Percentiles rank a stretch among this genome's conserved stretches.
These are phyloP conservation scores for Amoeboaphelidium protococcarum DNA, from an alignment of 371 early-diverging fungal genomes.

Conservation along the genomic window DNA sequence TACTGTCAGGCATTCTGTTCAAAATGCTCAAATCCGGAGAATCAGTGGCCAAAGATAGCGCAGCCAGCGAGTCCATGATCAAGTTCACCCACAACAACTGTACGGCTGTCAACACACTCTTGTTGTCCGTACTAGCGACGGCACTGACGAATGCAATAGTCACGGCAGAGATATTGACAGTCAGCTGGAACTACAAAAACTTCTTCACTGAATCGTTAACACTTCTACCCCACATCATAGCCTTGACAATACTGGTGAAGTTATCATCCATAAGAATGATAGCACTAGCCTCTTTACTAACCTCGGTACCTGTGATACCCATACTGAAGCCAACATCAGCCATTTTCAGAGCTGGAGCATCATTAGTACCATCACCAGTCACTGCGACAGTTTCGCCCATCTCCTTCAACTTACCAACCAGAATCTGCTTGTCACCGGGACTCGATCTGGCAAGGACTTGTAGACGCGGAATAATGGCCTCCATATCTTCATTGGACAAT, in stretches of 20 bases:
- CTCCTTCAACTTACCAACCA: conserved; percentile 54
- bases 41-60: conserved; percentile 61
- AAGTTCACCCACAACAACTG: conserved; percentile 61
- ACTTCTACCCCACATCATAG: conserved; percentile 79
- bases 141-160: conserved; percentile 10
- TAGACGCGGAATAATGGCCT: conserved; percentile 45
- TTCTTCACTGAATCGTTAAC: conserved; percentile 81
- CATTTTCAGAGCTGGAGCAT: conserved; percentile 76
- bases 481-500: conserved; percentile 43
- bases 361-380: conserved; percentile 94
- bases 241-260: conserved; percentile 28
- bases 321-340: conserved; percentile 93
- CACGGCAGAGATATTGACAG: conserved; percentile 76
- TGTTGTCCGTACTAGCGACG: conserved; percentile 2
- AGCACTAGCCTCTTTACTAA: conserved; percentile 79
- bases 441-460: conserved; percentile 77
- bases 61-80: conserved; percentile 65
- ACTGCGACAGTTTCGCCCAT: conserved; percentile 79
- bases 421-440: conserved; percentile 75
- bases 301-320: conserved; percentile 92
- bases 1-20: conserved; percentile 43
- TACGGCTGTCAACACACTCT: conserved; percentile 43
- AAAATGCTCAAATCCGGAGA: conserved; percentile 45
- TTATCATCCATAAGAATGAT: conserved; percentile 89
- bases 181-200: conserved; percentile 86